Conservation (phyloP, 2,329 filamentous ascomycete genomes). For the Colletotrichum neosansevieriae region DNA sequence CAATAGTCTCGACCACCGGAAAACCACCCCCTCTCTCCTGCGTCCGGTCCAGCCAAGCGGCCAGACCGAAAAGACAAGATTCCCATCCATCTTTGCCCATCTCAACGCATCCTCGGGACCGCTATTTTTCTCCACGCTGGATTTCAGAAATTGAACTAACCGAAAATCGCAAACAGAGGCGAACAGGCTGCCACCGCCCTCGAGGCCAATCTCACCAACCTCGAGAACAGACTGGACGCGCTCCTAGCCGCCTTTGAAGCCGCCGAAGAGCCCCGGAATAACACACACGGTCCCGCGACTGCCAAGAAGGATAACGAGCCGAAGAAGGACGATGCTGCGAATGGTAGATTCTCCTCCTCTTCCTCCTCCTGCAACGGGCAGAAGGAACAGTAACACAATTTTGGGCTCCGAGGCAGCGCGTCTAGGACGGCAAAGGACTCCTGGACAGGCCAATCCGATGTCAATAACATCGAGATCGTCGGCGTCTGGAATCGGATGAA, state of each 20-base stretch:
- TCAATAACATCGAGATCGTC: background rate
- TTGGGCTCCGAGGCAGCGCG: background rate
- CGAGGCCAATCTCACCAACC: conserved; percentile 63
- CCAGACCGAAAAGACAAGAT: conserved; percentile 30
- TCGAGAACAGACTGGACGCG: conserved; percentile 68
- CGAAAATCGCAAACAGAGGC: conserved; percentile 54
- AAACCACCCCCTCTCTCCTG: conserved; percentile 3
- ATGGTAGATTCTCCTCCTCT: background rate
- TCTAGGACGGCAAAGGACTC: conserved; percentile 13
- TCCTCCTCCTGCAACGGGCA: background rate
- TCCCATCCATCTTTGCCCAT: conserved; percentile 34
- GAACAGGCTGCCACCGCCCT: conserved; percentile 66
- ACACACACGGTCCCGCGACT: background rate
- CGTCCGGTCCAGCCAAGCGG: conserved; percentile 32
- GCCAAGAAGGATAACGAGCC: background rate
- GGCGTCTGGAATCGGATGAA: background rate
- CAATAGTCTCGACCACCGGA: conserved; percentile 13
- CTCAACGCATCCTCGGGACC: conserved; percentile 12
- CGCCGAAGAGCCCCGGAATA: conserved; percentile 3
- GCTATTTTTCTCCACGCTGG: conserved; percentile 28
- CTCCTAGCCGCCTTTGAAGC: conserved; percentile 63
- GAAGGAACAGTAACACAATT: background rate
- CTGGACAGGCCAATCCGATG: background rate
- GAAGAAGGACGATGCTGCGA: conserved; percentile 6
- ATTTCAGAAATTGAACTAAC: conserved; percentile 26